Evolutionary conservation across 2,329 filamentous ascomycete genomes (phyloP).

Genomic region (Stromatinia cepivora): DNA sequence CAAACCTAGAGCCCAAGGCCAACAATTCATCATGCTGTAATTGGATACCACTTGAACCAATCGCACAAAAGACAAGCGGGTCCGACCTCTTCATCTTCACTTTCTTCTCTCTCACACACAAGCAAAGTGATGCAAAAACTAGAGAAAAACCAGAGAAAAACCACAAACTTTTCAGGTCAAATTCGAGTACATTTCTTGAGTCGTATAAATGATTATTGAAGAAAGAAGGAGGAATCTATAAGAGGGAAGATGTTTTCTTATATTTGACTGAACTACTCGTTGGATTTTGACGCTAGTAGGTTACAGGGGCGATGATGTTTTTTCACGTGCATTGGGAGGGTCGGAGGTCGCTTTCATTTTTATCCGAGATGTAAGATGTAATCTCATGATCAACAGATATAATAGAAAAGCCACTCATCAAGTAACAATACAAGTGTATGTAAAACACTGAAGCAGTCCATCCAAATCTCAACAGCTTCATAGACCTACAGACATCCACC

Average conservation of each 20-base stretch:
- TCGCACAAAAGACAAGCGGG: neutral
- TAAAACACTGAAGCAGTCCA: no score
- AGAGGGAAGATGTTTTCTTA: slow-evolving; percentile 19
- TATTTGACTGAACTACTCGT: slow-evolving; percentile 13
- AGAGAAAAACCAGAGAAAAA: slow-evolving; percentile 15
- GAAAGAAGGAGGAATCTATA: neutral
- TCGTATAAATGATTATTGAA: neutral
- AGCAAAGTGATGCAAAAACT: neutral
- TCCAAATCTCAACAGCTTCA: neutral
- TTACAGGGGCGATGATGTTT: slow-evolving; percentile 22
- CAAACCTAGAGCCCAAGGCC: slow-evolving; percentile 8
- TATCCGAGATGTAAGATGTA: slow-evolving; percentile 1
- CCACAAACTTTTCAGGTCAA: slow-evolving; percentile 11
- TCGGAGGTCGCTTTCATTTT: neutral
- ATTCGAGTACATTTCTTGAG: neutral
- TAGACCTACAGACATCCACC: neutral
- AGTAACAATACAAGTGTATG: neutral
- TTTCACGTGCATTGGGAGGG: slow-evolving; percentile 5
- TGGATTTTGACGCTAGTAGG: slow-evolving; percentile 14
- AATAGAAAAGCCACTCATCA: neutral
- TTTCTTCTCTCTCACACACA: neutral
- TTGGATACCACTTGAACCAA: slow-evolving; percentile 21
- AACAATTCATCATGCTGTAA: neutral
- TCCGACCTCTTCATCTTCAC: neutral
- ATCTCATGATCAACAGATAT: no score